Evolutionary conservation across 306 rosid genomes (phyloP), one percentile per base, ranked within the genome.

Genomic region (Inga laurina): DNA sequence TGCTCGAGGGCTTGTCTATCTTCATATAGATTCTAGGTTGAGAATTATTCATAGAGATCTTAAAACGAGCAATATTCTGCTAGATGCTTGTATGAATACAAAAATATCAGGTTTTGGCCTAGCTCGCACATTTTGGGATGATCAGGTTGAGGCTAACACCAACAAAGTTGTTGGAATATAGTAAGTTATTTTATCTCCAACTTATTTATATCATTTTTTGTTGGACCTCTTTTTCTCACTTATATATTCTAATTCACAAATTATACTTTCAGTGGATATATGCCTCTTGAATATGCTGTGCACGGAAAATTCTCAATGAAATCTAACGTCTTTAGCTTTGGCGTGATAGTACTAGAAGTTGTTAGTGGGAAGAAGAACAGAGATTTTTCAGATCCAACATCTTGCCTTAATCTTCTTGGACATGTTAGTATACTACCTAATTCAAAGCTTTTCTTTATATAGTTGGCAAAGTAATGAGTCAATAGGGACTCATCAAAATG

Each of bases 41-140:
- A 85, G 89, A 71, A 91, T 88, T 14, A 85, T 91, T 32, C 93
- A 91, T 44, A 83, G 91, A 45, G 91, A 91, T 43, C 85, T 89
- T 5, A 91, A 91, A 78, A 73, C 89, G 0, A 85, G 94, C 72
- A 89, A 91, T 57, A 56, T 89, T 51, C 46, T 91, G 18, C 85
- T 89, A 21, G 93, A 91, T 56, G 8, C 19, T 7, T 67, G 83
- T 22, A 48, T 91, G 89, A 86, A 85, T n/a, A 88, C 90, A 49
- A 86, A 86, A 81, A 86, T 86, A 64, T 88, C 90, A 2, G 93
- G 89, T 52, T 91, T 89, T 69, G 89, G 92, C 51, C n/a, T 85
- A 1, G 94, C 92, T 2, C 82, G 92, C 51, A 79, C 72, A 16
- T 88, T 88, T 12, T 78, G 82, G 37, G 91, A 88, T 57, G 91